Evolutionary conservation across 805 yeast species (phyloP).

Genomic region (Candida boleticola): DNA sequence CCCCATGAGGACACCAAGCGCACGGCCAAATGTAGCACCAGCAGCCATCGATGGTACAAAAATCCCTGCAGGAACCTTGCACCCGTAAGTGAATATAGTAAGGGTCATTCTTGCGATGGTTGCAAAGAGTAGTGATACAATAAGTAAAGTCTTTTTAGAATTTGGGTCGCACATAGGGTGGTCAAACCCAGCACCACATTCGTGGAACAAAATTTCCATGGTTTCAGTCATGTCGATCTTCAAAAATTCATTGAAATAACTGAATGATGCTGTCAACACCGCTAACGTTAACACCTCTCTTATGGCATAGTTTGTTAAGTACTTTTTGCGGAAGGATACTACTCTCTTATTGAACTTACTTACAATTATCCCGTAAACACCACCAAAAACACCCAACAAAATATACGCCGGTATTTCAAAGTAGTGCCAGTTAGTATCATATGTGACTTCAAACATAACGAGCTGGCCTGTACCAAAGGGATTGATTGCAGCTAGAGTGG

Average conservation of each 20-base stretch:
- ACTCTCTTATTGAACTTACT: constrained; percentile 72
- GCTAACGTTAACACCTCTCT: constrained; percentile 73
- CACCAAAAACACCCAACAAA: constrained; percentile 85
- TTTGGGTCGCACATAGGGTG: constrained; percentile 39
- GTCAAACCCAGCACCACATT: constrained; percentile 56
- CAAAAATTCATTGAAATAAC: constrained; percentile 81
- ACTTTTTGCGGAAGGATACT: constrained; percentile 74
- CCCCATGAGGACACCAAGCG: constrained; percentile 74
- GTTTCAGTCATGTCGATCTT: constrained; percentile 91
- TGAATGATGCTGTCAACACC: constrained; percentile 65
- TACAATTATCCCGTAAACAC: constrained; percentile 79
- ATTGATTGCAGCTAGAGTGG: constrained; percentile 73
- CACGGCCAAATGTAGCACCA: constrained; percentile 92
- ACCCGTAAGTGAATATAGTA: constrained; percentile 84
- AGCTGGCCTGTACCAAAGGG: constrained; percentile 95
- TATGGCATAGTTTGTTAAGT: constrained; percentile 54
- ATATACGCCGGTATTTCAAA: constrained; percentile 81
- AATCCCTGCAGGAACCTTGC: constrained; percentile 96
- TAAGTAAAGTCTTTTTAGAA: constrained; percentile 28
- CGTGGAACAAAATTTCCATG: constrained; percentile 86
- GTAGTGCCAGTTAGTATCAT: constrained; percentile 82
- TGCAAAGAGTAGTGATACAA: constrained; percentile 63
- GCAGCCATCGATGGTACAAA: constrained; percentile 96
- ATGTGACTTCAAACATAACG: constrained; percentile 88
- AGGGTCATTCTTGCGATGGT: constrained; percentile 67